phyloP scores from a whole-genome alignment of 257 asterid species.

The Echium plantagineum region DNA sequence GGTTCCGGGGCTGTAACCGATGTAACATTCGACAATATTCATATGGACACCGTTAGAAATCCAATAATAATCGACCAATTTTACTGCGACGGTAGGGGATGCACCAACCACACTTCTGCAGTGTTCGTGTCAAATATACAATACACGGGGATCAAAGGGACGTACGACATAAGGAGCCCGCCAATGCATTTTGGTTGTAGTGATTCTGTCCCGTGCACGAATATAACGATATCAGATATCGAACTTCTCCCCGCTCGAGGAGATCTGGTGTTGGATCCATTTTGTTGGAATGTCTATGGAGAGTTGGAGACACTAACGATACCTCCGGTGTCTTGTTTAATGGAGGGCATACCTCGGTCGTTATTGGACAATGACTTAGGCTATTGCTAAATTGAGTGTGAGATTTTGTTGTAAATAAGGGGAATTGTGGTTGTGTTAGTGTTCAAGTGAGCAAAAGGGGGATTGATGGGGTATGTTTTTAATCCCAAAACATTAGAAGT shows the following conservation, averaged over 20 bases:
- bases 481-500: conserved; percentile 8
- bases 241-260: conserved; percentile 52
- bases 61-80: conserved; percentile 57
- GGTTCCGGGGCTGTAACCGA: conserved; percentile 45
- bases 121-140: conserved; percentile 32
- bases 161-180: conserved; percentile 48
- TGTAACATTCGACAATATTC: conserved; percentile 34
- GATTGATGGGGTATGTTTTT: conserved; percentile 9
- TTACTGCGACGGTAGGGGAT: conserved; percentile 33
- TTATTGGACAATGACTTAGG: conserved; percentile 19
- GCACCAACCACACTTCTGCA: conserved; percentile 35
- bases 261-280: conserved; percentile 36
- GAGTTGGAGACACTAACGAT: conserved; percentile 22
- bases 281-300: conserved; percentile 56
- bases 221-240: conserved; percentile 42
- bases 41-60: conserved; percentile 53
- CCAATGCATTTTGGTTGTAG: conserved; percentile 56
- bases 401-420: not conserved
- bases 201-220: conserved; percentile 45
- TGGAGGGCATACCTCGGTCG: conserved; percentile 33
- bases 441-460: not conserved
- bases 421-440: not conserved
- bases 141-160: conserved; percentile 40
- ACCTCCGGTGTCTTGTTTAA: conserved; percentile 43
- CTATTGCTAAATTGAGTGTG: conserved; percentile 10